Conservation (phyloP, 768 basidiomycete genomes). For the Kockovaella imperatae region DNA sequence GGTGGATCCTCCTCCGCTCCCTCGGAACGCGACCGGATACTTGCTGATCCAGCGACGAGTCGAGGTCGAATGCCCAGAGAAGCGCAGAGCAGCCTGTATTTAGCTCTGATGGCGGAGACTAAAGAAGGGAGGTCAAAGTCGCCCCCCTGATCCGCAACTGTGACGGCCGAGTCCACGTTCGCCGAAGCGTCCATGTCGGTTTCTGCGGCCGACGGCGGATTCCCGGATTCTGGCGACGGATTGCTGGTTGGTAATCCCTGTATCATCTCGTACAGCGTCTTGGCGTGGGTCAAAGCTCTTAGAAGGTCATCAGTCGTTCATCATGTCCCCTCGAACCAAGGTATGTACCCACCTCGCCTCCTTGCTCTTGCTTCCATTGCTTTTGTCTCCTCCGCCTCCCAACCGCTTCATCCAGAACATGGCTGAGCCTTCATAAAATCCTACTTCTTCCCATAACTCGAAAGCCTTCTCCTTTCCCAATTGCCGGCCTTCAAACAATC, state of each 20-base stretch:
- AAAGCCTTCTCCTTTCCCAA: slow-evolving; percentile 83
- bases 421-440: slow-evolving; percentile 84
- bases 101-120: slow-evolving; percentile 74
- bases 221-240: slow-evolving; percentile 49
- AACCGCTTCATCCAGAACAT: slow-evolving; percentile 50
- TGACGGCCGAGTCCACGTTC: too few relatives aligned
- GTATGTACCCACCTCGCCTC: slow-evolving; percentile 41
- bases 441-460: slow-evolving; percentile 96
- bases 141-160: too few relatives aligned
- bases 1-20: background rate
- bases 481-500: slow-evolving; percentile 80
- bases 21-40: background rate
- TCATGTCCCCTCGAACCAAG: background rate
- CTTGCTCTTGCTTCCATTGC: slow-evolving; percentile 13
- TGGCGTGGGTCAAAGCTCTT: slow-evolving; percentile 53
- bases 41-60: slow-evolving; percentile 13
- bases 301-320: background rate
- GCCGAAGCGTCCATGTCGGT: too few relatives aligned
- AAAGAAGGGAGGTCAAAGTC: slow-evolving; percentile 70
- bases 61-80: slow-evolving; percentile 61
- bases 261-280: slow-evolving; percentile 63
- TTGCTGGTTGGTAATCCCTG: slow-evolving; percentile 69
- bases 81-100: slow-evolving; percentile 79
- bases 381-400: background rate
- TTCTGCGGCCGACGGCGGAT: slow-evolving; percentile 7